A percentile compares a stretch with the other conserved stretches of the same genome.
phyloP scores from a whole-genome alignment of 23 red algal species.

The Cyanidiococcus yangmingshanensis region DNA sequence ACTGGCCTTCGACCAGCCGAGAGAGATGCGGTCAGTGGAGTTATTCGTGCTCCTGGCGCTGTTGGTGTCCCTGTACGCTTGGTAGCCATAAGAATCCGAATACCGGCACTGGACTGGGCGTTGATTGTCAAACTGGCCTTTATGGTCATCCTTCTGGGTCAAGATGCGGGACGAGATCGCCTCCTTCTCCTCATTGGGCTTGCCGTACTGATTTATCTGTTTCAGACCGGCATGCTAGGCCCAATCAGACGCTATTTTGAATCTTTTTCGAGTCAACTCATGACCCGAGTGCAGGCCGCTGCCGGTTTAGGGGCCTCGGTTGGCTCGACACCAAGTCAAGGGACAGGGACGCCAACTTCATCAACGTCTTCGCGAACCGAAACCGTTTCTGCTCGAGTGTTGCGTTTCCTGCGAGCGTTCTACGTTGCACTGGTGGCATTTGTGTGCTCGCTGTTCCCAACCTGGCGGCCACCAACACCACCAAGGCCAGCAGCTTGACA shows the following conservation, averaged over 20 bases:
- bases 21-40: neutral
- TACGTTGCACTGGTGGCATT: constrained; percentile 22
- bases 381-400: neutral
- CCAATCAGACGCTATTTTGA: constrained; percentile 1
- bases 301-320: neutral
- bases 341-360: no score
- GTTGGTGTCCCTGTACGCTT: neutral
- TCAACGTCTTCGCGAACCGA: neutral
- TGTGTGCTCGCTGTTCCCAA: constrained; percentile 31
- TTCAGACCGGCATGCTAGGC: constrained; percentile 16
- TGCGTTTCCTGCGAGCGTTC: neutral
- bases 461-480: constrained; percentile 24
- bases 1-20: neutral
- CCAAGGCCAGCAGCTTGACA: no score
- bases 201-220: constrained; percentile 25
- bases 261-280: neutral
- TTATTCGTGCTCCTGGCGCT: neutral
- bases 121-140: constrained; percentile 23
- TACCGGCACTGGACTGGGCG: constrained; percentile 18
- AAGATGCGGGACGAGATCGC: constrained; percentile 23
- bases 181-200: constrained; percentile 20
- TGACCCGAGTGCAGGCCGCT: neutral
- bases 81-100: constrained; percentile 19
- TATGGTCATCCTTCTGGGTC: constrained; percentile 20
- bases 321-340: neutral